Conservation (phyloP, 805 yeast species). For the Barnettozyma pratensis region DNA sequence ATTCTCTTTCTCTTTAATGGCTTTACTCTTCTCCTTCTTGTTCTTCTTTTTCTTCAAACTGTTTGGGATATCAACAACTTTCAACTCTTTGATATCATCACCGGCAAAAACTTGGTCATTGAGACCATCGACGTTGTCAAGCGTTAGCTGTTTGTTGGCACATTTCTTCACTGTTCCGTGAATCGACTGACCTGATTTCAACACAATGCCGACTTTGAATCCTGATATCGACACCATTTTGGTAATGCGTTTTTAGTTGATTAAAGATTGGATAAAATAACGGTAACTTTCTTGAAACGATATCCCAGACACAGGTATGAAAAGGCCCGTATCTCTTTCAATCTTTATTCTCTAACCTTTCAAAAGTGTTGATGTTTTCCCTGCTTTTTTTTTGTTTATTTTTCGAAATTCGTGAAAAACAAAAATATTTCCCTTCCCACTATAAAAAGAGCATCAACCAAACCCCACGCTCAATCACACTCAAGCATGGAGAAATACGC, state of each 20-base stretch:
- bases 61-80: slow-evolving; percentile 49
- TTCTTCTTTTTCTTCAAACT: slow-evolving; percentile 21
- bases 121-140: slow-evolving; percentile 31
- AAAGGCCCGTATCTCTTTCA: too few species aligned
- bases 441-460: not conserved
- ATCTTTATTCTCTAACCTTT: not conserved
- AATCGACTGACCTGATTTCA: slow-evolving; percentile 34
- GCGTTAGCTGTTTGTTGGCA: slow-evolving; percentile 32
- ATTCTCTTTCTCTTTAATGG: slow-evolving; percentile 3
- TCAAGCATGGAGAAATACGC: not conserved
- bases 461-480: not conserved
- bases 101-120: slow-evolving; percentile 28
- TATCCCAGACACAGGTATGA: too few species aligned
- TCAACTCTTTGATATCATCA: slow-evolving; percentile 44
- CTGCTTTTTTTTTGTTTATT: not conserved
- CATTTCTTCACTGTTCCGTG: slow-evolving; percentile 39
- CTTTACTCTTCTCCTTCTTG: slow-evolving; percentile 10
- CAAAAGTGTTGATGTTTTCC: not conserved
- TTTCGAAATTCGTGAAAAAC: not conserved
- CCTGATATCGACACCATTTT: slow-evolving; percentile 39
- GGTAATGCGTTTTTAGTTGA: not conserved
- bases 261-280: too few species aligned
- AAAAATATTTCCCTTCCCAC: not conserved
- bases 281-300: too few species aligned
- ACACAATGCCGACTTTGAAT: slow-evolving; percentile 38